These are phyloP conservation scores for Gossypium longicalyx DNA, from an alignment of 345 rosid genomes.

Conservation along the genomic window DNA sequence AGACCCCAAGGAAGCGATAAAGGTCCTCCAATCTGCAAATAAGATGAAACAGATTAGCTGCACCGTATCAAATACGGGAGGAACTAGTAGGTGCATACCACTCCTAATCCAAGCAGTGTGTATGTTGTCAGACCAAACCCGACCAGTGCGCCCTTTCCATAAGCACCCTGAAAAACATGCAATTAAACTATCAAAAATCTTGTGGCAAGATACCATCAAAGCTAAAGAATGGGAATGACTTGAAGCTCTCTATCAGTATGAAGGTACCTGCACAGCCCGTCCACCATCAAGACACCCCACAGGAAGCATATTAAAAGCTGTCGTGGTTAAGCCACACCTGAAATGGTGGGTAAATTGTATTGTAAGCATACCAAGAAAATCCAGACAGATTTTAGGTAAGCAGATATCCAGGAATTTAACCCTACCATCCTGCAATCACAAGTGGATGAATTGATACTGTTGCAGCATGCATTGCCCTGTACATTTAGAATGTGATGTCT, in stretches of 20 bases:
- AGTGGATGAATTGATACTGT: constrained; percentile 89
- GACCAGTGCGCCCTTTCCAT: constrained; percentile 62
- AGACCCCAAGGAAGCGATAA: constrained; percentile 94
- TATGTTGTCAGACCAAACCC: constrained; percentile 78
- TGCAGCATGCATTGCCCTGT: constrained; percentile 85
- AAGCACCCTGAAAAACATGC: constrained; percentile 58
- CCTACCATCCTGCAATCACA: constrained; percentile 90
- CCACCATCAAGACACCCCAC: constrained; percentile 97
- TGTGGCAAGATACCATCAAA: neutral
- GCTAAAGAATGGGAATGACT: neutral
- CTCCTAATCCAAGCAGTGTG: constrained; percentile 82
- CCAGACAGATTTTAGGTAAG: neutral
- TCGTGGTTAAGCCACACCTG: constrained; percentile 96
- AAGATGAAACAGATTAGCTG: neutral
- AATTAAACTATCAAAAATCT: neutral
- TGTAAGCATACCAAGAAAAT: constrained; percentile 21
- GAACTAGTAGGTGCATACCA: constrained; percentile 42
- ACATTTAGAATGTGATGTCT: constrained; percentile 21
- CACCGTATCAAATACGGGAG: neutral
- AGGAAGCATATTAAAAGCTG: constrained; percentile 94
- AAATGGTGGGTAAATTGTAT: constrained; percentile 12
- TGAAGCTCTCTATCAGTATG: neutral
- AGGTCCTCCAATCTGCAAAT: constrained; percentile 83
- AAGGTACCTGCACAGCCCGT: constrained; percentile 81
- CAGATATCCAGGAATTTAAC: constrained; percentile 17